Evolutionary conservation across 1,284 basidiomycete genomes (phyloP), one percentile per base, ranked within the genome.

Genomic region (Rhodotorula sp.): DNA sequence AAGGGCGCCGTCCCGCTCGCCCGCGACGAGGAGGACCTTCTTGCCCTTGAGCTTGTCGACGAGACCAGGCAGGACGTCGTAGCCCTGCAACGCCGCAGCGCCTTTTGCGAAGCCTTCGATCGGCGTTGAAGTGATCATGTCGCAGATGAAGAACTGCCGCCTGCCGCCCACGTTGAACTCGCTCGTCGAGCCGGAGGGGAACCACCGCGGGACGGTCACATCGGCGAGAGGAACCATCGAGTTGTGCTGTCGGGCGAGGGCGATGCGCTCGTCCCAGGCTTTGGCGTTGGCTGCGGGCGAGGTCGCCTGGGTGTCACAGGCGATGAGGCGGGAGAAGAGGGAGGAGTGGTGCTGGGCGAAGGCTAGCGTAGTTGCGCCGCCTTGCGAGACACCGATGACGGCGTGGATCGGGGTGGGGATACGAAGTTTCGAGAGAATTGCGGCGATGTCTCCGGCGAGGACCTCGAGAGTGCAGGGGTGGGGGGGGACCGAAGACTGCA

Each of bases 221-320:
- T 80, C 77, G 1, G 81, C 80, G 11, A 82, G 76, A 8, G 76
- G 71, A 2, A 48, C 67, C 80, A 82, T 81, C 26, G 68, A 67
- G 16, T 73, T 74, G 24, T 74, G 34, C 26, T 30, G 54, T 18
- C 73, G 65, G 5, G 80, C 81, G 46, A 82, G 68, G 9, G 74
- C 77, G 62, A 82, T 81, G 24, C 81, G 78, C 30, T 82, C 81
- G 69, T 82, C 79, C 81, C 81, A 82, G 0, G 81, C 81, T 24
- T 73, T 76, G 22, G 70, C 72, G 73, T 81, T 82, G 48, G 80
- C 81, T 22, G 76, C 78, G 16, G 81, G 81, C 18, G 75, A 70
- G 69, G 78, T 77, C 65, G 81, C 78, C 68, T 82, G 81, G 3
- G 81, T 82, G 69, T 82, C 81, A 75, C 81, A 82, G 2, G 79